Evolutionary conservation across 352 stramenopile genomes (phyloP).

Genomic region (Globisporangium yorkense): DNA sequence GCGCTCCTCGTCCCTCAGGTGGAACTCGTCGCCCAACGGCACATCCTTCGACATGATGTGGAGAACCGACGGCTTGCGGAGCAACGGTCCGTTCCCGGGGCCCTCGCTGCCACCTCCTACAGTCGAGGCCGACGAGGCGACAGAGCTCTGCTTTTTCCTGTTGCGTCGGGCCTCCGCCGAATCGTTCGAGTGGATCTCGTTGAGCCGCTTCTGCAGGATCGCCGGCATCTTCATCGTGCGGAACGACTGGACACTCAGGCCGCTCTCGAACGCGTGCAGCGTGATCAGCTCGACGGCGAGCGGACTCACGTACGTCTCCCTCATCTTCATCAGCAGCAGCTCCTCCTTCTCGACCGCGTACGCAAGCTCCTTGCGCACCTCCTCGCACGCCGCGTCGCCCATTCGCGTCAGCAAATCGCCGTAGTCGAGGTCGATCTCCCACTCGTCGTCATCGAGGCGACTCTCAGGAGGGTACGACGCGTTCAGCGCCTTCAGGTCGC

Average conservation of each 20-base stretch:
- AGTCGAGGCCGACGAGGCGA: neutral
- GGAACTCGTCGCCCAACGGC: constrained; percentile 41
- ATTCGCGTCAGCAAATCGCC: constrained; percentile 53
- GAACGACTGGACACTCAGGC: constrained; percentile 67
- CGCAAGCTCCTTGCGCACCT: constrained; percentile 83
- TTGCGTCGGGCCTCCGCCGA: constrained; percentile 8
- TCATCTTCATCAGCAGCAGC: constrained; percentile 82
- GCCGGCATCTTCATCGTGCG: constrained; percentile 74
- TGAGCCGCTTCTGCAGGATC: constrained; percentile 54
- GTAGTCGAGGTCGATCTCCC: constrained; percentile 88
- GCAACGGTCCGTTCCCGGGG: neutral
- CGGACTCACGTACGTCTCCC: constrained; percentile 62
- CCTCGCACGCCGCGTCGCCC: constrained; percentile 78
- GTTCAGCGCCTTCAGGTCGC: constrained; percentile 55
- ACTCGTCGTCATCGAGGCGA: constrained; percentile 63
- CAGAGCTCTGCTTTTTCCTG: constrained; percentile 11
- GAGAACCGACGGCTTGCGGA: constrained; percentile 39
- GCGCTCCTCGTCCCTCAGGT: constrained; percentile 55
- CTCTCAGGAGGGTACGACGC: constrained; percentile 42
- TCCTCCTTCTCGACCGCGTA: constrained; percentile 78
- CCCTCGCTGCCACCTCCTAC: neutral
- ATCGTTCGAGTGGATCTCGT: constrained; percentile 55
- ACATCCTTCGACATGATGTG: constrained; percentile 59
- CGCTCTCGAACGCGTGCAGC: constrained; percentile 59
- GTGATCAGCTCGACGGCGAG: constrained; percentile 75